Evolutionary conservation across 2,329 filamentous ascomycete species (phyloP).

Genomic region (Clonostachys byssicola): DNA sequence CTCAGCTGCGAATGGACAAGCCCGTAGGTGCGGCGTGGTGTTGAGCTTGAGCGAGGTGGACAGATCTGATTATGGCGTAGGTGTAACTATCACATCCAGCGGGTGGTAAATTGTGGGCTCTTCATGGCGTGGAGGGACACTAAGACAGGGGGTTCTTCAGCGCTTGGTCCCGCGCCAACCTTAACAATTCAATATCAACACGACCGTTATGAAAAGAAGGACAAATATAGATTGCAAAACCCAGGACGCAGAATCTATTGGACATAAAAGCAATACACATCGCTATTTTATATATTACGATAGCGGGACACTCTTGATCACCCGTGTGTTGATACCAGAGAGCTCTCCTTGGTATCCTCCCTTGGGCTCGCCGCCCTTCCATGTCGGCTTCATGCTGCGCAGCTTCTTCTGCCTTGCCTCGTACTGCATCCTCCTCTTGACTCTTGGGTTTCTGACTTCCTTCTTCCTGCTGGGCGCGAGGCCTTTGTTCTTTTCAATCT

Average conservation of each 20-base stretch:
- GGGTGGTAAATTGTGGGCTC: too few relatives aligned
- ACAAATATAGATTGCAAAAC: background rate
- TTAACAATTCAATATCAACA: background rate
- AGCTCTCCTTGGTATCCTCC: constrained; percentile 88
- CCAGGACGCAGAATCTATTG: background rate
- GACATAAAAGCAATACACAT: background rate
- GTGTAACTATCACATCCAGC: too few relatives aligned
- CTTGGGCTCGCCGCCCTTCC: constrained; percentile 78
- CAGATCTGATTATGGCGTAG: too few relatives aligned
- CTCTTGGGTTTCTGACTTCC: constrained; percentile 88
- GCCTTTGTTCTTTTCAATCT: constrained; percentile 97
- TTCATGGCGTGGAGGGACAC: too few relatives aligned
- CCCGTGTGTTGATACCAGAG: constrained; percentile 90
- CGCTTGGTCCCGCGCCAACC: too few relatives aligned
- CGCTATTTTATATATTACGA: constrained; percentile 29
- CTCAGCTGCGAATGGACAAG: too few relatives aligned
- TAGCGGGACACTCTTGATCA: constrained; percentile 92
- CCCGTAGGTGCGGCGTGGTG: too few relatives aligned
- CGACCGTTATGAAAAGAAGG: background rate
- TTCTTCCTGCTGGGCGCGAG: constrained; percentile 86
- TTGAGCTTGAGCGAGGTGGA: too few relatives aligned
- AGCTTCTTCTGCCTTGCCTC: constrained; percentile 98
- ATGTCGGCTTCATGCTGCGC: constrained; percentile 77
- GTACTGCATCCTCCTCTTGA: constrained; percentile 97
- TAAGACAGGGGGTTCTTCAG: too few relatives aligned